Evolutionary conservation across 495 filamentous ascomycete genomes (phyloP), one percentile per base, ranked within the genome.

Genomic region (Lepraria neglecta): DNA sequence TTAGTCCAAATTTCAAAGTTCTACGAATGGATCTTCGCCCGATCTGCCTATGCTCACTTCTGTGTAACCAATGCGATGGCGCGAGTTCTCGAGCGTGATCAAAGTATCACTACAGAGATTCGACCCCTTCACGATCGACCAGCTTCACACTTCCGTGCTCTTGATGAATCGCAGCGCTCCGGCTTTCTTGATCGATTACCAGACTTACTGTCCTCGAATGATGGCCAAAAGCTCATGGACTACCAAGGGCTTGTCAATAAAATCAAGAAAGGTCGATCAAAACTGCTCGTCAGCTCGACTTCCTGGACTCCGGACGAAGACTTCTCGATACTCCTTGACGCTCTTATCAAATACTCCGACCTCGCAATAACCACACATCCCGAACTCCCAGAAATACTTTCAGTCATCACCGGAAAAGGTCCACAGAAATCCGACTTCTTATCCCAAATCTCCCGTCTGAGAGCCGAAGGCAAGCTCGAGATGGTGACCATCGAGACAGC

Each of bases 291-390:
- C 44, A 95, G 90, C 75, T 89, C 89, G 42, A 98, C 94, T 0
- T 95, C 89, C 28, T 98, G 94, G 94, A 98, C 95, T 2, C 82
- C 90, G 0, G 94, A 98, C 71, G 94, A 98, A 73, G 94, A 98
- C 73, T 97, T 98, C 69, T 85, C 82, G 3, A 71, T 97, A 46
- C 79, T 98, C 6, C 89, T 98, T n/a, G 82, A 90, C 33, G 92
- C 91, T 1, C 77, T 98, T 10, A 78, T 86, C 24, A 72, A 72
- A 19, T 96, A 96, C 68, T 87, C 86, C 1, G 69, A 81, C 72
- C 60, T 76, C 61, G 72, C 78, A 14, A 68, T 45, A 4, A 70
- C 70, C 14, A 65, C 68, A 24, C 71, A 66, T 14, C 64, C 63
- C 24, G 52, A 59, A 14, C 73, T 86, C 15, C 90, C 88, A 0